Evolutionary conservation across 1,139 yeast species (phyloP), one percentile per base, ranked within the genome.

Genomic region (Sugiyamaella neomexicana): DNA sequence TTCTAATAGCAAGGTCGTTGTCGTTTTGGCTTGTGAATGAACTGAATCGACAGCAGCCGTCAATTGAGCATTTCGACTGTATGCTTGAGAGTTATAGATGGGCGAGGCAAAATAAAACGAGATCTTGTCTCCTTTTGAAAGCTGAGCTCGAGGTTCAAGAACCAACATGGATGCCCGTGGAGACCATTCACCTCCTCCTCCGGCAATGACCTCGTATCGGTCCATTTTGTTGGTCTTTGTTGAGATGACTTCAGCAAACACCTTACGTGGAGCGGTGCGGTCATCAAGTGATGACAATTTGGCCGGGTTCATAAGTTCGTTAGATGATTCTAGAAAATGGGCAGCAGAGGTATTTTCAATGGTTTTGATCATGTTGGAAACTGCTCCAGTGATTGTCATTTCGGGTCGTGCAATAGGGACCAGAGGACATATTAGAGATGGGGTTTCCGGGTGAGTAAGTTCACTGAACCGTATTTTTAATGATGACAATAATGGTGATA

Each of bases 111-210:
- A 37, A 75, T 73, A 58, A 61, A 82, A 81, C 55, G 77, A 74
- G 45, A 82, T 68, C 41, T 66, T 63, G 64, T 79, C 81, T 12
- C 85, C 85, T 16, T 65, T 67, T 2, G 58, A 54, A 2, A 79
- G 67, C 44, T 68, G 65, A 0, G 85, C 84, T 10, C 78, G 79
- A 1, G 86, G 82, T 7, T 84, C 82, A 17, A 83, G 68, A 0
- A 81, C 87, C 12, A 83, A 72, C 65, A 82, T 79, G 43, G 78
- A 76, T 0, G 86, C 80, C 55, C 83, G 78, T 36, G 83, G 77
- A 1, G 86, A 85, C 88, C 87, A 83, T 9, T 81, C 80, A 1
- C 87, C 88, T 2, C 88, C 88, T 8, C 76, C 76, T 12, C 77
- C 77, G 5, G 87, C 87, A 39, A 81, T 76, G 16, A 83, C 83